These are phyloP conservation scores for Botrytis fragariae DNA, from an alignment of 2,329 filamentous ascomycete genomes.

Conservation along the genomic window DNA sequence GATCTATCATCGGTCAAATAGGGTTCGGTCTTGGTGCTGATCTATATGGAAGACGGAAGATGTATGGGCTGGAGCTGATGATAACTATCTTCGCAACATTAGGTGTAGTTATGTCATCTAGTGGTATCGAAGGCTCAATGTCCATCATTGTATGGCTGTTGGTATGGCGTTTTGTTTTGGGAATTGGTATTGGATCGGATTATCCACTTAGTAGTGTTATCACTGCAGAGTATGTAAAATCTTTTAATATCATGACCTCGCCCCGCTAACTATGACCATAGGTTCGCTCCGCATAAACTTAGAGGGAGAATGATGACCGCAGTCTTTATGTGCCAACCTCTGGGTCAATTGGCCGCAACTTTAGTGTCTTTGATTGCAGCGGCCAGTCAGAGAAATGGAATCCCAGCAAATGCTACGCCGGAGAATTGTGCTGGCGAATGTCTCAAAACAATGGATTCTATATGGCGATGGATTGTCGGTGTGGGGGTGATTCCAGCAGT, in stretches of 20 bases:
- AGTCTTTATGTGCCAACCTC: constrained; percentile 80
- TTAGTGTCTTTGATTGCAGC: constrained; percentile 51
- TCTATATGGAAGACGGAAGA: constrained; percentile 68
- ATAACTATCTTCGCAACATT: constrained; percentile 59
- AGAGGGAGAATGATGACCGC: constrained; percentile 78
- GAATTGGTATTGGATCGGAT: too few relatives aligned
- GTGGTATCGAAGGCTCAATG: too few relatives aligned
- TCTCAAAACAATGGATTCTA: too few relatives aligned
- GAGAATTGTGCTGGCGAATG: too few relatives aligned
- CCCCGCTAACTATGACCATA: too few relatives aligned
- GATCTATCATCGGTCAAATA: constrained; percentile 74
- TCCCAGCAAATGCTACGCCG: too few relatives aligned
- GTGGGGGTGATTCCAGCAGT: constrained; percentile 53
- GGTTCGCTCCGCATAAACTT: constrained; percentile 47
- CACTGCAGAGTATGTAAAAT: too few relatives aligned
- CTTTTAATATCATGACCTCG: too few relatives aligned
- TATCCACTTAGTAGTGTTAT: too few relatives aligned
- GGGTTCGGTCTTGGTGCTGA: constrained; percentile 76
- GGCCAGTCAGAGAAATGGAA: neutral
- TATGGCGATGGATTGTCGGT: too few relatives aligned
- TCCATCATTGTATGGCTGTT: too few relatives aligned
- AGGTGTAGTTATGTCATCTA: constrained; percentile 29
- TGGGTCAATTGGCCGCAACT: constrained; percentile 70
- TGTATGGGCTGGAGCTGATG: constrained; percentile 75
- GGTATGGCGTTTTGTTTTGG: too few relatives aligned